These are phyloP conservation scores for Fomitopsis betulina DNA, from an alignment of 1,284 basidiomycete species.

Conservation along the genomic window DNA sequence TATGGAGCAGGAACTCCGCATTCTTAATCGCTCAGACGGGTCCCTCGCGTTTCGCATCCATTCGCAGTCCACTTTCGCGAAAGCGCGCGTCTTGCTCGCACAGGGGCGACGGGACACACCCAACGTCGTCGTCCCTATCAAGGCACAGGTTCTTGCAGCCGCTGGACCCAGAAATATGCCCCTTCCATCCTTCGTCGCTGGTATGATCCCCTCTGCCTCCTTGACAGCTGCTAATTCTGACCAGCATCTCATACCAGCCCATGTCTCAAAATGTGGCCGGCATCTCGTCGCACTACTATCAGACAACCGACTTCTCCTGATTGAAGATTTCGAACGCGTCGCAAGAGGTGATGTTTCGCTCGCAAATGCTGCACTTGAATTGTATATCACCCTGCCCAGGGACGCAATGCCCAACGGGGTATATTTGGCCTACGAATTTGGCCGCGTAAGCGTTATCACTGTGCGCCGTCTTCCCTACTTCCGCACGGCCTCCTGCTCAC, in stretches of 20 bases:
- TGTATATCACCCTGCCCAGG: slow-evolving; percentile 36
- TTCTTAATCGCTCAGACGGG: slow-evolving; percentile 50
- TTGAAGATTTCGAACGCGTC: slow-evolving; percentile 49
- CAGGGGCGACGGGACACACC: background rate
- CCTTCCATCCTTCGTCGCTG: slow-evolving; percentile 20
- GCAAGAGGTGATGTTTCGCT: slow-evolving; percentile 28
- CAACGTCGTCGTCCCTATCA: background rate
- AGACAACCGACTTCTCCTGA: slow-evolving; percentile 42
- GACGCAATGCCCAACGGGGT: no score
- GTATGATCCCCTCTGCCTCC: slow-evolving; percentile 14
- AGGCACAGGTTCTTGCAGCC: background rate
- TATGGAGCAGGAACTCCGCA: slow-evolving; percentile 39
- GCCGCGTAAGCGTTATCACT: slow-evolving; percentile 45
- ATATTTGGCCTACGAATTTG: slow-evolving; percentile 53
- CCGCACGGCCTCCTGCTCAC: background rate
- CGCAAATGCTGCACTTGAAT: slow-evolving; percentile 35
- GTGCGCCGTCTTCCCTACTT: slow-evolving; percentile 28
- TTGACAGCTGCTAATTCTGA: background rate
- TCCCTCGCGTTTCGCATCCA: slow-evolving; percentile 38
- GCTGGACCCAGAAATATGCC: background rate
- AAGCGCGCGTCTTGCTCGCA: background rate
- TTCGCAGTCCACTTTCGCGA: slow-evolving; percentile 27
- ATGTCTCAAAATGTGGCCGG: slow-evolving; percentile 53
- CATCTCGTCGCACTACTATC: slow-evolving; percentile 46
- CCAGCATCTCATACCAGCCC: slow-evolving; percentile 34